These are phyloP conservation scores for Crithidia expoeki DNA, from an alignment of 208 protist species.

Conservation along the genomic window DNA sequence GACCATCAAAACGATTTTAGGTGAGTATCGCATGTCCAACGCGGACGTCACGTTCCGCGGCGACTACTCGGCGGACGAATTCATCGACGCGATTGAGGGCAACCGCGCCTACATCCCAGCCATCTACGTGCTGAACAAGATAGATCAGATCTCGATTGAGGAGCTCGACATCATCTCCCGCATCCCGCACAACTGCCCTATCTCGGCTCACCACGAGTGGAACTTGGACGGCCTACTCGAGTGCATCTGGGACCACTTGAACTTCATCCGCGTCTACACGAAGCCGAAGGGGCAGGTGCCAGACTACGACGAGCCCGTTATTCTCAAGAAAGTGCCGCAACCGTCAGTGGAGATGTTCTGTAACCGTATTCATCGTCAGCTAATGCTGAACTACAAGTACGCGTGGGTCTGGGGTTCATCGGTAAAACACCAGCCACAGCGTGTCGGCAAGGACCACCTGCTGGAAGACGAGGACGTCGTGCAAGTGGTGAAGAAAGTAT, in stretches of 20 bases:
- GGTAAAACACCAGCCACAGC: conserved; percentile 98
- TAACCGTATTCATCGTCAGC: conserved; percentile 96
- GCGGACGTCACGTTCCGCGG: conserved; percentile 94
- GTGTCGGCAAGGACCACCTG: conserved; percentile 96
- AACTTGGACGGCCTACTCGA: conserved; percentile 98
- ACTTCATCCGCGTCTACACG: conserved; percentile 98
- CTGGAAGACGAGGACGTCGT: conserved; percentile 99
- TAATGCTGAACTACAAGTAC: conserved; percentile 98
- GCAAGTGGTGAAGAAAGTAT: conserved; percentile 98
- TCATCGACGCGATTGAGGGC: conserved; percentile 99
- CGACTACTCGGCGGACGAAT: conserved; percentile 96
- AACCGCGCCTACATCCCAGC: conserved; percentile 96
- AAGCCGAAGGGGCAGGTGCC: conserved; percentile 97
- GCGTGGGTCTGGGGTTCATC: conserved; percentile 98
- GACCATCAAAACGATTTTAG: conserved; percentile 92
- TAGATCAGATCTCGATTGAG: conserved; percentile 98
- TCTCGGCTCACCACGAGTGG: conserved; percentile 97
- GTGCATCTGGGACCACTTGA: conserved; percentile 98
- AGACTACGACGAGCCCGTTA: conserved; percentile 98
- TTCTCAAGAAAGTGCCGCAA: conserved; percentile 88
- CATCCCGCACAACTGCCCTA: conserved; percentile 97
- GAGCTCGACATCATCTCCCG: conserved; percentile 96
- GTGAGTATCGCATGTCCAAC: conserved; percentile 96
- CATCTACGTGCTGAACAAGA: conserved; percentile 99
- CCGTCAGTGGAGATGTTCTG: conserved; percentile 97